phyloP scores from a whole-genome alignment of 805 yeast species.

The Ogataea nonfermentans region DNA sequence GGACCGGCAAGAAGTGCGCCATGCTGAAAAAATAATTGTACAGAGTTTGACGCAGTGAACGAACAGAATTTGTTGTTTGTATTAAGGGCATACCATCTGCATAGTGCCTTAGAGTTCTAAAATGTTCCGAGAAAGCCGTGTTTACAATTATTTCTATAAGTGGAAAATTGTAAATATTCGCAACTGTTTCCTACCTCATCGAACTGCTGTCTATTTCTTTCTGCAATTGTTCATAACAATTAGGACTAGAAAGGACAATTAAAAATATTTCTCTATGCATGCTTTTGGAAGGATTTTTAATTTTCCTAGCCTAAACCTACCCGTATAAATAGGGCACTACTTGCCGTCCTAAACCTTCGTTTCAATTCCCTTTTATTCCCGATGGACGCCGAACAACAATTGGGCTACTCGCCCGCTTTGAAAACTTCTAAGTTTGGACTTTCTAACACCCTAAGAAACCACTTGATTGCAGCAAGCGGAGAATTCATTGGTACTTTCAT shows the following conservation, averaged over 20 bases:
- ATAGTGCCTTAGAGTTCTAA: no score
- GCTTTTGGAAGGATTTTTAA: no score
- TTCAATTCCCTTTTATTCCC: not conserved
- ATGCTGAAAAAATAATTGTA: no score
- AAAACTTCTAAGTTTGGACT: constrained; percentile 37
- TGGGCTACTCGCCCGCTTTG: constrained; percentile 41
- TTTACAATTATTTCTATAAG: not conserved
- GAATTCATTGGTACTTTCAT: constrained; percentile 86
- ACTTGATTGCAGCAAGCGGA: constrained; percentile 65
- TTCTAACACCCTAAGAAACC: constrained; percentile 51
- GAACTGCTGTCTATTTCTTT: not conserved
- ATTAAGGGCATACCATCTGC: no score
- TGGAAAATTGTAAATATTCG: not conserved
- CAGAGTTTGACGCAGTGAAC: no score
- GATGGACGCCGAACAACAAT: constrained; percentile 40
- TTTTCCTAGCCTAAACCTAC: not conserved
- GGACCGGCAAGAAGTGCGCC: no score
- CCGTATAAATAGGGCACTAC: constrained; percentile 5
- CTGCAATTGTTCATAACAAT: constrained; percentile 2
- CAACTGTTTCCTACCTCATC: not conserved
- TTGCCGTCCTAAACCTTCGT: not conserved
- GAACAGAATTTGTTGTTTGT: no score
- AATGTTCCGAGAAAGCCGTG: no score
- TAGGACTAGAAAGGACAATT: not conserved
- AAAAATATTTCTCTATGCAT: no score